Evolutionary conservation across 768 basidiomycete species (phyloP), one percentile per base, ranked within the genome.

Genomic region (Trametes maxima): DNA sequence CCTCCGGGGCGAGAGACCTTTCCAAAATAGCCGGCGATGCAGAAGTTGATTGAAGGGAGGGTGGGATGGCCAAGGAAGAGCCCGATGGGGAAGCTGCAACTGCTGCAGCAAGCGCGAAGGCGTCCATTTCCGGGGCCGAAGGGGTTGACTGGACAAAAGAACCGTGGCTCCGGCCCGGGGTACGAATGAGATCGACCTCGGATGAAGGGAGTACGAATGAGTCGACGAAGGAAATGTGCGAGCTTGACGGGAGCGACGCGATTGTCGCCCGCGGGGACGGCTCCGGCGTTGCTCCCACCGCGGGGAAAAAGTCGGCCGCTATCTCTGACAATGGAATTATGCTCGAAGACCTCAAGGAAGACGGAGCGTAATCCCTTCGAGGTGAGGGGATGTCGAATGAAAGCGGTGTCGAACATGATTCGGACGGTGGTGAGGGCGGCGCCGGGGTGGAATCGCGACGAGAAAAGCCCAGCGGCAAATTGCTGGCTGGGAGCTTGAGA

Each of bases 171-270:
- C 25, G 36, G 4, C 46, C 62, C 16, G 50, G n/a, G 21, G 43
- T 28, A 17, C 43, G 53, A 3, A 50, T 60, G 10, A 67, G 57
- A 5, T 43, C 48, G 28, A 19, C 16, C 10, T 44, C 57, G 2
- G 40, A 21, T 5, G 68, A 36, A 36, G 70, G 70, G 8, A 72
- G 60, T 13, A 69, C 57, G 13, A 67, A 64, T 2, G 70, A 72
- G 48, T 72, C 70, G 3, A 57, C 56, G 33, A 60, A 51, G n/a
- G 46, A 55, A 22, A 59, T 25, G 45, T 40, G 43, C 57, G 60
- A 19, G 53, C 42, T 37, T 37, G 53, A 33, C 47, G 52, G 21
- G 46, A 55, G 40, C 17, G 54, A 57, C 16, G 12, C 54, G n/a
- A 58, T 61, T 21, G 33, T 49, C 11, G 42, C 37, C 62, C 46